Percentiles rank a stretch among this genome's conserved stretches.
Evolutionary conservation across 345 rosid species (phyloP).

Genomic region (Populus simonii): DNA sequence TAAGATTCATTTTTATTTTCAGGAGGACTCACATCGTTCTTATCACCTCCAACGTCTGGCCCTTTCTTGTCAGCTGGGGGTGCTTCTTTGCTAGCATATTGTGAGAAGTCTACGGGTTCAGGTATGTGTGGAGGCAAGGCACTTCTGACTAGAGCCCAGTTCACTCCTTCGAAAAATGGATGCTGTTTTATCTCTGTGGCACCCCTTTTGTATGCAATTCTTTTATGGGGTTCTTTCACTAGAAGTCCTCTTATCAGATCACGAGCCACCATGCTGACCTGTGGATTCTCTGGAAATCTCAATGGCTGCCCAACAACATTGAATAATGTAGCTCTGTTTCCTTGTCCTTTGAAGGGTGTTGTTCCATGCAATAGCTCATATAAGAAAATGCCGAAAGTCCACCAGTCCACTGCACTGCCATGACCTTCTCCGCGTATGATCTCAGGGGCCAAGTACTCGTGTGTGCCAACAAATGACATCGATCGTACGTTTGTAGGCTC

Average conservation of each 20-base stretch:
- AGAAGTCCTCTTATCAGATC: slow-evolving; percentile 76
- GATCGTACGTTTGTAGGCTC: slow-evolving; percentile 87
- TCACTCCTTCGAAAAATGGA: slow-evolving; percentile 82
- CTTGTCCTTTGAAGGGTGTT: slow-evolving; percentile 88
- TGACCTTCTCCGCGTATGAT: slow-evolving; percentile 96
- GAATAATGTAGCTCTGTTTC: slow-evolving; percentile 80
- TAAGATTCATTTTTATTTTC: slow-evolving; percentile 11
- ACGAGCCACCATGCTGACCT: slow-evolving; percentile 58
- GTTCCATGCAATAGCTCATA: slow-evolving; percentile 81
- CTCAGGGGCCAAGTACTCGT: slow-evolving; percentile 87
- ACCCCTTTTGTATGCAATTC: slow-evolving; percentile 78
- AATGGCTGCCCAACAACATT: slow-evolving; percentile 86
- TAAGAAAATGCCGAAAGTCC: slow-evolving; percentile 84
- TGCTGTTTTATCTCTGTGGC: slow-evolving; percentile 93
- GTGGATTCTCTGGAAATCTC: slow-evolving; percentile 72
- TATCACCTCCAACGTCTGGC: background rate
- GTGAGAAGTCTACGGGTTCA: slow-evolving; percentile 64
- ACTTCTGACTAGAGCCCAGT: slow-evolving; percentile 85
- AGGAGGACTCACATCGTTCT: background rate
- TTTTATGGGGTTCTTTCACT: slow-evolving; percentile 76
- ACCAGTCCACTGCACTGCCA: slow-evolving; percentile 97
- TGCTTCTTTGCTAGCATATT: slow-evolving; percentile 50
- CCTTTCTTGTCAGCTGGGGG: slow-evolving; percentile 15
- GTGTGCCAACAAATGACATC: slow-evolving; percentile 93
- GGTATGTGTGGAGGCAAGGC: slow-evolving; percentile 85